Conservation (phyloP, 805 yeast species). For the Kockiozyma suomiensis region DNA sequence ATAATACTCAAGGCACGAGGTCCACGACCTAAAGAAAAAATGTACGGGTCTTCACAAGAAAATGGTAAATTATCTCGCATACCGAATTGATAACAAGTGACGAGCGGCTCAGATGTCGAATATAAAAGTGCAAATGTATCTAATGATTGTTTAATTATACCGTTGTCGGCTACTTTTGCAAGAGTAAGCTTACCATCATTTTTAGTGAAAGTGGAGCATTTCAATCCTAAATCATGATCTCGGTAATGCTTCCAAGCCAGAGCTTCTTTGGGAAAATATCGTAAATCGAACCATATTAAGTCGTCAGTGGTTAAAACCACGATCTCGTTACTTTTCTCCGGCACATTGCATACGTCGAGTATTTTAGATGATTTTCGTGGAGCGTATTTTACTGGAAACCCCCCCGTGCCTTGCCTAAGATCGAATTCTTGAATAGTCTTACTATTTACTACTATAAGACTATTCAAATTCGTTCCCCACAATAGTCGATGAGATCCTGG, state of each 20-base stretch:
- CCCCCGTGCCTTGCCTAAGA: background rate
- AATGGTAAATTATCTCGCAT: slow-evolving; percentile 44
- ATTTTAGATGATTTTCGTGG: slow-evolving; percentile 9
- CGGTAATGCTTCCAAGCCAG: slow-evolving; percentile 76
- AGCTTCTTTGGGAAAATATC: slow-evolving; percentile 48
- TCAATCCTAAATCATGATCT: slow-evolving; percentile 57
- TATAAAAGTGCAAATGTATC: slow-evolving; percentile 37
- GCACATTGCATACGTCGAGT: slow-evolving; percentile 1
- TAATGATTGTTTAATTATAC: slow-evolving; percentile 30
- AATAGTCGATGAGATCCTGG: background rate
- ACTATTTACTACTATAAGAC: slow-evolving; percentile 17
- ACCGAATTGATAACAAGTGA: slow-evolving; percentile 45
- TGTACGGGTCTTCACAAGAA: slow-evolving; percentile 46
- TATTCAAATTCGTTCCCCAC: slow-evolving; percentile 28
- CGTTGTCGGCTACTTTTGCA: slow-evolving; percentile 45
- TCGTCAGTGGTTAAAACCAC: slow-evolving; percentile 70
- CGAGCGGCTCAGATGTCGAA: slow-evolving; percentile 43
- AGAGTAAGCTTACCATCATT: slow-evolving; percentile 12
- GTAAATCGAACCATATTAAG: slow-evolving; percentile 53
- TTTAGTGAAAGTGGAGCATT: slow-evolving; percentile 15
- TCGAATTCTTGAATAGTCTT: slow-evolving; percentile 15
- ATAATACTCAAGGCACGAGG: slow-evolving; percentile 6
- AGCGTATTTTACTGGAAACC: background rate
- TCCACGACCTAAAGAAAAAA: slow-evolving; percentile 3
- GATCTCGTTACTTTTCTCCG: slow-evolving; percentile 43